These are phyloP conservation scores for Colletotrichum noveboracense DNA, from an alignment of 2,329 filamentous ascomycete genomes.

Conservation along the genomic window DNA sequence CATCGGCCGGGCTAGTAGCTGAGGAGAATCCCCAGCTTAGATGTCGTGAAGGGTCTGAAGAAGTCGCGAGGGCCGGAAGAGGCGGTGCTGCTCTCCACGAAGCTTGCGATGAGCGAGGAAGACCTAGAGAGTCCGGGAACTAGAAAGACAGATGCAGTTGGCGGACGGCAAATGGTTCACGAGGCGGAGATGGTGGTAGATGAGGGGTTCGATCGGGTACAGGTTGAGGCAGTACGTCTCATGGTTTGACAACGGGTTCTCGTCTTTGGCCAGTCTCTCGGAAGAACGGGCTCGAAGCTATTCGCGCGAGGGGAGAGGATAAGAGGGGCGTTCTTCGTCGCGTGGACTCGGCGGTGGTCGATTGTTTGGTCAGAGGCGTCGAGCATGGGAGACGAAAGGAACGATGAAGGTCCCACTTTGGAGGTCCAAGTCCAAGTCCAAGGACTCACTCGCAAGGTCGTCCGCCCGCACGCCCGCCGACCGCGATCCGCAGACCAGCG, in stretches of 20 bases:
- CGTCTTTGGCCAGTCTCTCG: not conserved
- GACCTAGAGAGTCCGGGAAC: not conserved
- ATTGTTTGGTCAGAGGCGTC: not conserved
- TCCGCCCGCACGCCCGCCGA: not conserved
- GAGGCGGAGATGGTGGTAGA: not conserved
- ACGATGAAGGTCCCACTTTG: not conserved
- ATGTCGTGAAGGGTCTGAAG: not conserved
- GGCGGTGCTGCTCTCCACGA: not conserved
- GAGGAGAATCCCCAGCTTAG: conserved; percentile 5
- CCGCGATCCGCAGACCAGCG: not conserved
- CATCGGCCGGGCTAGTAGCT: conserved; percentile 45
- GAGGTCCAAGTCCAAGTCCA: not conserved
- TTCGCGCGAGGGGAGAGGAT: not conserved
- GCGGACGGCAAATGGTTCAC: not conserved
- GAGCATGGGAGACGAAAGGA: conserved; percentile 5
- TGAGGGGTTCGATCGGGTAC: not conserved
- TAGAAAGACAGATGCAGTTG: not conserved
- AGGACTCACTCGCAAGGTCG: not conserved
- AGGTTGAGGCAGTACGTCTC: not conserved
- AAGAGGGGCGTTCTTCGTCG: conserved; percentile 8
- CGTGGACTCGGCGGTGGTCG: conserved; percentile 8
- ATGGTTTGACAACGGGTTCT: not conserved
- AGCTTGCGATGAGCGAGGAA: not conserved
- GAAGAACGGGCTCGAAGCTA: not conserved
- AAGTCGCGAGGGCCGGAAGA: not conserved